Conservation (phyloP, 2,329 filamentous ascomycete species). For the Stagonosporopsis rhizophila region DNA sequence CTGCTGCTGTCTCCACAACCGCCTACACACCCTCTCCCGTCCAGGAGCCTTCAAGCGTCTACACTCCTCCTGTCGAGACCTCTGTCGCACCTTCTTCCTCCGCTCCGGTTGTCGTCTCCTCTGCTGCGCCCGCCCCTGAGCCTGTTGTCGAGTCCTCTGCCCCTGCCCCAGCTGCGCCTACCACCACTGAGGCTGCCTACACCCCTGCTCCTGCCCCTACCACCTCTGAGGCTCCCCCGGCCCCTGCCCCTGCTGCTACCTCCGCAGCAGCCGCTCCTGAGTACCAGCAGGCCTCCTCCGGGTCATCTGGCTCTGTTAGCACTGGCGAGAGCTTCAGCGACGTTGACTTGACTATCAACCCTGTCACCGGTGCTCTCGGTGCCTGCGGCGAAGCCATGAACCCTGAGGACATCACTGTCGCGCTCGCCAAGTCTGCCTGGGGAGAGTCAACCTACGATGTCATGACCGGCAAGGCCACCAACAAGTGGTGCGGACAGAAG, state of each 20-base stretch:
- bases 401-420: slow-evolving; percentile 37
- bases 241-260: slow-evolving; percentile 12
- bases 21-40: slow-evolving; percentile 10
- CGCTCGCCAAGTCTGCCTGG: slow-evolving; percentile 38
- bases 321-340: slow-evolving; percentile 18
- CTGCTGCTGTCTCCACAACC: slow-evolving; percentile 20
- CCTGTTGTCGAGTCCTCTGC: slow-evolving; percentile 19
- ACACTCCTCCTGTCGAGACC: slow-evolving; percentile 20
- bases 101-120: slow-evolving; percentile 11
- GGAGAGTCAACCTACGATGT: slow-evolving; percentile 40
- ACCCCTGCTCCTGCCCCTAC: slow-evolving; percentile 14
- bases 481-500: slow-evolving; percentile 45
- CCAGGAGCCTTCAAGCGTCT: slow-evolving; percentile 21
- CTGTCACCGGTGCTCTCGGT: slow-evolving; percentile 36
- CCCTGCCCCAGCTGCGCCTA: slow-evolving; percentile 12
- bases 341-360: slow-evolving; percentile 46
- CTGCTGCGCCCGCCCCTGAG: slow-evolving; percentile 14
- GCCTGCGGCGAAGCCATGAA: slow-evolving; percentile 40
- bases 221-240: slow-evolving; percentile 6
- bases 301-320: slow-evolving; percentile 1
- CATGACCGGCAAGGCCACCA: slow-evolving; percentile 41
- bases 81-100: slow-evolving; percentile 9
- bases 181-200: slow-evolving; percentile 20
- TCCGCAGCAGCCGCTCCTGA: slow-evolving; percentile 8
- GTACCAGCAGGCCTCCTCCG: slow-evolving; percentile 1